Conservation (phyloP, 106 monocot species). For the Alisma plantagoaquatica region DNA sequence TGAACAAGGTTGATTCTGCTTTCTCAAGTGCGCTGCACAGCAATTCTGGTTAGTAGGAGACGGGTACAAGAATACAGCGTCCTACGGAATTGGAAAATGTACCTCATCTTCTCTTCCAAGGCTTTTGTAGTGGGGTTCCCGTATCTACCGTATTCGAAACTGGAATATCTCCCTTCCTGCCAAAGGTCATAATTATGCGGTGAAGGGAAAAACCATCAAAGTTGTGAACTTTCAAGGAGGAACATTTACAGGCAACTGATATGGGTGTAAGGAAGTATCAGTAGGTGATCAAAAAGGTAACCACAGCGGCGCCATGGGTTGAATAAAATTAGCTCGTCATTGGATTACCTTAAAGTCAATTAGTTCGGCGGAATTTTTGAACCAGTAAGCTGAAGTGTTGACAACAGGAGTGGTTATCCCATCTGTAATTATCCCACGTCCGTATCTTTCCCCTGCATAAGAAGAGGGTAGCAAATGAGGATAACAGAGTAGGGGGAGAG, state of each 20-base stretch:
- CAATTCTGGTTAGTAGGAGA: too few species aligned
- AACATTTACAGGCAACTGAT: too few species aligned
- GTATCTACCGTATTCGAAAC: slow-evolving; percentile 94
- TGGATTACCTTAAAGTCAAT: too few species aligned
- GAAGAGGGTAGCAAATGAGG: neutral
- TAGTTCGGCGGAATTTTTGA: slow-evolving; percentile 72
- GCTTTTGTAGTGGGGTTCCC: slow-evolving; percentile 89
- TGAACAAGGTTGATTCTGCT: slow-evolving; percentile 85
- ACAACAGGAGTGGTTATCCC: slow-evolving; percentile 85
- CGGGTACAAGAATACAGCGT: too few species aligned
- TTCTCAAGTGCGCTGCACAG: slow-evolving; percentile 62
- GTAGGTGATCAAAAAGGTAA: too few species aligned
- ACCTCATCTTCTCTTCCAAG: slow-evolving; percentile 96
- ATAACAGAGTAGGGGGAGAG: neutral
- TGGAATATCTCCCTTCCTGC: slow-evolving; percentile 82
- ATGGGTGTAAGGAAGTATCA: too few species aligned
- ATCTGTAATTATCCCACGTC: slow-evolving; percentile 60
- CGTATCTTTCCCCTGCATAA: slow-evolving; percentile 55
- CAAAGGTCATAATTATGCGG: slow-evolving; percentile 1
- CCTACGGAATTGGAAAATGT: neutral
- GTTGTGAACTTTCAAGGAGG: too few species aligned
- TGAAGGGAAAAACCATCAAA: neutral
- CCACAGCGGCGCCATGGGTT: too few species aligned
- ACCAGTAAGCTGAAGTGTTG: slow-evolving; percentile 93
- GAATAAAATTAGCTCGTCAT: too few species aligned